Percentiles rank a stretch among this genome's conserved stretches.
Conservation (phyloP, 306 rosid genomes). For the Dalbergia oliveri region DNA sequence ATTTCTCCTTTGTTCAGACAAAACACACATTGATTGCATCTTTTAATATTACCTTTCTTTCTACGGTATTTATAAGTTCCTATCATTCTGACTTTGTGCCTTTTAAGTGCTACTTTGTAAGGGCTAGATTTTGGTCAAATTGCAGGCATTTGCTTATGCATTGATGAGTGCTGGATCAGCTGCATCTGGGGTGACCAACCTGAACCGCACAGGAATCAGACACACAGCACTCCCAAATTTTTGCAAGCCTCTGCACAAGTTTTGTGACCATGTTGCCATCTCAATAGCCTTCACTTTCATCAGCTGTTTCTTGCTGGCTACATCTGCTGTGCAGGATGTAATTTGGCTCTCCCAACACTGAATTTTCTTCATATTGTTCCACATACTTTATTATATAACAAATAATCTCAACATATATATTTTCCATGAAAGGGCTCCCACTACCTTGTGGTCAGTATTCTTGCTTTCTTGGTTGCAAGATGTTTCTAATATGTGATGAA, state of each 20-base stretch:
- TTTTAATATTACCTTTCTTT: background rate
- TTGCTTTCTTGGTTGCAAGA: slow-evolving; percentile 17
- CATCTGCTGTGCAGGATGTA: slow-evolving; percentile 71
- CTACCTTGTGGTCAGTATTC: background rate
- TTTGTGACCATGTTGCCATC: slow-evolving; percentile 88
- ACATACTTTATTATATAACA: slow-evolving; percentile 14
- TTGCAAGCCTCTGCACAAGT: slow-evolving; percentile 73
- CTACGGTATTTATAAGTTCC: no score
- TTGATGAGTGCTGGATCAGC: slow-evolving; percentile 94
- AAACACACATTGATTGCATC: background rate
- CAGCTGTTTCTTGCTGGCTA: slow-evolving; percentile 71
- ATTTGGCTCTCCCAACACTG: slow-evolving; percentile 86
- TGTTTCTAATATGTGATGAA: slow-evolving; percentile 13
- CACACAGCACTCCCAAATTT: slow-evolving; percentile 82
- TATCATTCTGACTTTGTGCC: background rate
- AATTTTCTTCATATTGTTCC: slow-evolving; percentile 20
- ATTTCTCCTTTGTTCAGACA: background rate
- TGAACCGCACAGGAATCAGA: slow-evolving; percentile 84
- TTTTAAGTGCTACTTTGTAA: background rate
- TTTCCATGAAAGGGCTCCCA: background rate
- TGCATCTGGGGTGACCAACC: slow-evolving; percentile 83
- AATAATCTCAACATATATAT: slow-evolving; percentile 32
- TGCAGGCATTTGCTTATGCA: slow-evolving; percentile 87
- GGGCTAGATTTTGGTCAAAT: slow-evolving; percentile 14
- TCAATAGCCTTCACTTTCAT: slow-evolving; percentile 89